Conservation (phyloP, 345 rosid genomes). For the Lepidium aucheri region DNA sequence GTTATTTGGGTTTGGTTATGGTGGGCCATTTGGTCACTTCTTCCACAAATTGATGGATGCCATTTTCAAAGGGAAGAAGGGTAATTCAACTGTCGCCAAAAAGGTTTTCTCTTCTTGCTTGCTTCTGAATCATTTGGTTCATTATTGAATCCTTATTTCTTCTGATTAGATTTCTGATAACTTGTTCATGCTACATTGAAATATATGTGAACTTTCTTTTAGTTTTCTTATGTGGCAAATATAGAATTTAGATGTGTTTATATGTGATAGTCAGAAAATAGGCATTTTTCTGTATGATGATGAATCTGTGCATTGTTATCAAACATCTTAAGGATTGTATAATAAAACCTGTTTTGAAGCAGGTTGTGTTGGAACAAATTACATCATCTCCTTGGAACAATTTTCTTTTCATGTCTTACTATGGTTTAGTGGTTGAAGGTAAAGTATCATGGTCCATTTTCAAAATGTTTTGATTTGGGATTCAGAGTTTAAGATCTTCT, state of each 20-base stretch:
- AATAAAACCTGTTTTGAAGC: not conserved
- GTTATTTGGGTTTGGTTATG: constrained; percentile 86
- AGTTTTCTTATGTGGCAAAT: not conserved
- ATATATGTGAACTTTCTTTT: not conserved
- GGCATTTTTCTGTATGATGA: not conserved
- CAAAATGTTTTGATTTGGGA: not conserved
- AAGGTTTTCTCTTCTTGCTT: constrained; percentile 41
- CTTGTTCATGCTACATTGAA: not conserved
- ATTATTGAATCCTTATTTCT: not conserved
- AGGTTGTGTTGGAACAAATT: constrained; percentile 87
- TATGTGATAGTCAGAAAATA: not conserved
- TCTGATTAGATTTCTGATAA: not conserved
- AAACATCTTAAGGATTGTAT: not conserved
- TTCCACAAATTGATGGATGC: constrained; percentile 75
- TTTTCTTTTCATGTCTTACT: constrained; percentile 74
- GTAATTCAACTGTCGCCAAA: constrained; percentile 63
- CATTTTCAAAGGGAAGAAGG: constrained; percentile 69
- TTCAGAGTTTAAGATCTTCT: not conserved
- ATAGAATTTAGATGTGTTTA: not conserved
- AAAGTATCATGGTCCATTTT: not conserved
- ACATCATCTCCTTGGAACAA: constrained; percentile 89
- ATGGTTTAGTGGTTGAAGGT: constrained; percentile 91
- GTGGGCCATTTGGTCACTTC: constrained; percentile 89
- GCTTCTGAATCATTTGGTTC: not conserved
- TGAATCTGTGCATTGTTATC: not conserved